Percentiles rank a stretch among this genome's conserved stretches.
Conservation (phyloP, 345 rosid species). For the Eucalyptus polybractea region DNA sequence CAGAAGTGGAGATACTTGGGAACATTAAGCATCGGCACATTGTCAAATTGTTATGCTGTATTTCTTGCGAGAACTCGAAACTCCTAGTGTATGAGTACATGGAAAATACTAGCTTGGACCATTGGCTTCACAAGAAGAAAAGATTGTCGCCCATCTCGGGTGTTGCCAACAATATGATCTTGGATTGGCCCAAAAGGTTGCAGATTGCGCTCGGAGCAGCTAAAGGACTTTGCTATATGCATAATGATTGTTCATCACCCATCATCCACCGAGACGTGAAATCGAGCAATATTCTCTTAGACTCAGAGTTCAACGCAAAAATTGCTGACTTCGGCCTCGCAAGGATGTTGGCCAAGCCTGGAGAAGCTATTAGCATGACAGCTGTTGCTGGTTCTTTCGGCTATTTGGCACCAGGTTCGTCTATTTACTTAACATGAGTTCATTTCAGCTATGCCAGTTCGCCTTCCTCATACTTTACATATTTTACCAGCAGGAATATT, state of each 20-base stretch:
- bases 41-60: constrained; percentile 45
- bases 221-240: constrained; percentile 57
- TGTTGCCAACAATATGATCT: background rate
- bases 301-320: constrained; percentile 39
- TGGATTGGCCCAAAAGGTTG: constrained; percentile 51
- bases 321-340: constrained; percentile 71
- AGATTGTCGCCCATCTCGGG: background rate
- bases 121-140: constrained; percentile 28
- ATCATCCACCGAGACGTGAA: constrained; percentile 55
- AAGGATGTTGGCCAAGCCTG: constrained; percentile 22
- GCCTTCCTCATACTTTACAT: background rate
- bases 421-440: background rate
- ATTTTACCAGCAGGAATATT: background rate
- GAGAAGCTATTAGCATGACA: constrained; percentile 30
- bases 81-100: constrained; percentile 59
- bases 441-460: background rate
- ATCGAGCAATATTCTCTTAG: constrained; percentile 54
- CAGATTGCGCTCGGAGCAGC: constrained; percentile 57
- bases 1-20: constrained; percentile 46
- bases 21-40: constrained; percentile 39
- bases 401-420: constrained; percentile 48
- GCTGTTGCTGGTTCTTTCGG: constrained; percentile 52
- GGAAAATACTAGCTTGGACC: constrained; percentile 48
- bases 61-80: constrained; percentile 31
- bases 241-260: constrained; percentile 42